These are phyloP conservation scores for Prunella vulgaris DNA, from an alignment of 257 asterid genomes.

Conservation along the genomic window DNA sequence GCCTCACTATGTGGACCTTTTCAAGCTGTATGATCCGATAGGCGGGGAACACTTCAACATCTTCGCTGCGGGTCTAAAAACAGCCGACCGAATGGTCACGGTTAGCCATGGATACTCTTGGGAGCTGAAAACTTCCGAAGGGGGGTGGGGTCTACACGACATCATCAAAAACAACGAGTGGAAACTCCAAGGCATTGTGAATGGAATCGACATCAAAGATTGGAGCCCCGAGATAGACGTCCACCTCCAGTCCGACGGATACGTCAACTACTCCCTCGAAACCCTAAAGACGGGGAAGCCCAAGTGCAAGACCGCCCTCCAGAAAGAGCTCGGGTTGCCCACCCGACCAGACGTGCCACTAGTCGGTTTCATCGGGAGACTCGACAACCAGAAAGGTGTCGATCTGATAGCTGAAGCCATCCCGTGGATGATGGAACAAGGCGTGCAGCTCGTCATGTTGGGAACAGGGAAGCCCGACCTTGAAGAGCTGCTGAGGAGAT, in stretches of 20 bases:
- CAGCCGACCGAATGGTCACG: constrained; percentile 82
- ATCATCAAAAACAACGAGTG: constrained; percentile 72
- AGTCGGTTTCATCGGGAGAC: constrained; percentile 90
- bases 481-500: constrained; percentile 66
- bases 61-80: constrained; percentile 88
- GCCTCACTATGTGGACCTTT: constrained; percentile 57
- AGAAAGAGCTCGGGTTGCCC: constrained; percentile 82
- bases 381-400: constrained; percentile 86
- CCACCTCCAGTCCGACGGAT: constrained; percentile 73
- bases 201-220: constrained; percentile 84
- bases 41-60: constrained; percentile 96
- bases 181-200: constrained; percentile 85
- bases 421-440: constrained; percentile 91
- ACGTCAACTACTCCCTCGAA: constrained; percentile 75
- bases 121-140: constrained; percentile 87
- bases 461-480: constrained; percentile 85
- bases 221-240: constrained; percentile 81
- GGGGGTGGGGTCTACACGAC: constrained; percentile 93
- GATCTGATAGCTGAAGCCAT: constrained; percentile 84
- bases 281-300: constrained; percentile 64
- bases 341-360: constrained; percentile 54
- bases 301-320: constrained; percentile 81
- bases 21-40: constrained; percentile 71
- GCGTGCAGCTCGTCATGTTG: constrained; percentile 81
- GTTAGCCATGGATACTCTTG: constrained; percentile 87